phyloP scores from a whole-genome alignment of 2,329 filamentous ascomycete genomes.

The Colletotrichum caudatum region DNA sequence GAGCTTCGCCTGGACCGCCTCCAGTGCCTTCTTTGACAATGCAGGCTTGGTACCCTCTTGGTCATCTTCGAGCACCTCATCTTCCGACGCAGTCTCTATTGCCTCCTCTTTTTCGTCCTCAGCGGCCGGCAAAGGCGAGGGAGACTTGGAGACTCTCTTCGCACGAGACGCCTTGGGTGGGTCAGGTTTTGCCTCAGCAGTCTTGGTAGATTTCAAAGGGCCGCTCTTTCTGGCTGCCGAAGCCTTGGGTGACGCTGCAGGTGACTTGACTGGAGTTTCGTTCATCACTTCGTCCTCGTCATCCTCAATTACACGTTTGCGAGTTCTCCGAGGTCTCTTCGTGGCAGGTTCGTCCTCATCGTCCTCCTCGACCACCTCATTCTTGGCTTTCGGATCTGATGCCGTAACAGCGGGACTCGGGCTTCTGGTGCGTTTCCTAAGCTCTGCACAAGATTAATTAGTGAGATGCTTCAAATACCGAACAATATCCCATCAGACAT shows the following conservation, averaged over 20 bases:
- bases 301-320: slow-evolving; percentile 57
- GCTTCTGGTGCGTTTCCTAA: slow-evolving; percentile 60
- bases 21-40: slow-evolving; percentile 78
- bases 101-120: slow-evolving; percentile 47
- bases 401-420: slow-evolving; percentile 41
- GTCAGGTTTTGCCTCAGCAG: slow-evolving; percentile 38
- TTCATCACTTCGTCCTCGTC: slow-evolving; percentile 63
- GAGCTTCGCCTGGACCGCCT: slow-evolving; percentile 83
- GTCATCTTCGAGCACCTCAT: slow-evolving; percentile 62
- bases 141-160: slow-evolving; percentile 20
- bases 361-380: slow-evolving; percentile 59
- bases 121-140: slow-evolving; percentile 44
- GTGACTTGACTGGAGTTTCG: slow-evolving; percentile 46
- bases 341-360: slow-evolving; percentile 70
- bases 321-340: slow-evolving; percentile 66
- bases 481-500: not conserved
- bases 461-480: not conserved
- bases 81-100: slow-evolving; percentile 57
- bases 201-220: slow-evolving; percentile 36
- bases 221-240: slow-evolving; percentile 11
- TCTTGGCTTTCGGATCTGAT: slow-evolving; percentile 43
- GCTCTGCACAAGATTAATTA: slow-evolving; percentile 47
- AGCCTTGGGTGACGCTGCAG: slow-evolving; percentile 34
- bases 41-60: slow-evolving; percentile 75
- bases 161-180: slow-evolving; percentile 44